Base-by-base conservation (phyloP, 306 rosid genomes). In the Herpetospermum pedunculosum region DNA sequence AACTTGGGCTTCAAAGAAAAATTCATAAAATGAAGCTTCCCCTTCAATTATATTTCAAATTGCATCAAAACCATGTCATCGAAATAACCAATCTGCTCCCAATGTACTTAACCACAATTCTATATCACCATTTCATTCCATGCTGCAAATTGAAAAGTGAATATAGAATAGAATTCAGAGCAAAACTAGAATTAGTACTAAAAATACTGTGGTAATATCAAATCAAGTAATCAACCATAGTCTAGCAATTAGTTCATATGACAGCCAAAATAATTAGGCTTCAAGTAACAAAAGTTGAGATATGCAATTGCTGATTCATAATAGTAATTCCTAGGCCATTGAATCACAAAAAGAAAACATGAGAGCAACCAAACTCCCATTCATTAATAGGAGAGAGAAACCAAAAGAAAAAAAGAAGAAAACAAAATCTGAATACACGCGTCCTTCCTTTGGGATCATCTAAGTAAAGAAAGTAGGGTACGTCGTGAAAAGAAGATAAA, bases 381-480 rank as follows among this genome's bases (percentile, higher is more conserved):
- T 41, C 57, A 70, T 47, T 65, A 65, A 11, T 19, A n/a, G 12
- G 72, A 37, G 53, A 68, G 53, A 67, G 35, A 68, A 10, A 41
- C 12, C 12, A 21, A 68, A 43, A 11, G 53, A 68, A 25, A 6
- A 25, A 6, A 25, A 68, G 37, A 43, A 25, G 26, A 70, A 28
- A 70, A 70, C 74, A 70, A 70, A 70, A 70, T 29, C 35, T 8
- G 28, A 15, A 47, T 25, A 44, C 57, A 70, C 35, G 57, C 40
- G 40, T 16, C 74, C 57, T 70, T 16, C 74, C 57, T 70, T 70
- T 70, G 46, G 73, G 23, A 70, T 28, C 74, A 46, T 23, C 74
- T 5, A 40, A 29, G 55, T 43, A 68, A 68, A 70, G 57, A 68
- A 68, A 70, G 57, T 18, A 44, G 35, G n/a, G 28, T 7, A 62